These are phyloP conservation scores for Penicillium manginii DNA, from an alignment of 495 filamentous ascomycete species.

Conservation along the genomic window DNA sequence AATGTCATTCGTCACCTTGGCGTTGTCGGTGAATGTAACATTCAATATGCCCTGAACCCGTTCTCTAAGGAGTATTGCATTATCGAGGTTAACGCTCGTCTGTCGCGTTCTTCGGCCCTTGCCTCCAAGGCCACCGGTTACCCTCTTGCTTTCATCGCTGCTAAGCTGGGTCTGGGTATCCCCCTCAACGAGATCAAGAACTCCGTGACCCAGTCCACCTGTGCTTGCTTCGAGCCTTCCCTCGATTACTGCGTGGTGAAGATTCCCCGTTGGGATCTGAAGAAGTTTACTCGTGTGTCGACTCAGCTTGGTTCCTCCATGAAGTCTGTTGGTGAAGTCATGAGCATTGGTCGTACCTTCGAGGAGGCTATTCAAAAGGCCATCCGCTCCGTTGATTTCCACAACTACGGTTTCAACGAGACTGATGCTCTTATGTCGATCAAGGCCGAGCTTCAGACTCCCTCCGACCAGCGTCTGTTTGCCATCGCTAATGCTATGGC, in stretches of 20 bases:
- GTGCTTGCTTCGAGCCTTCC: constrained; percentile 98
- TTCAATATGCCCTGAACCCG: constrained; percentile 96
- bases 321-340: constrained; percentile 99
- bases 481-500: constrained; percentile 98
- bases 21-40: constrained; percentile 98
- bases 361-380: constrained; percentile 99
- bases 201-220: constrained; percentile 93
- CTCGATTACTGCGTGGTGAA: constrained; percentile 99
- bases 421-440: constrained; percentile 94
- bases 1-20: constrained; percentile 97
- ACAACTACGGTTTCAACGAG: constrained; percentile 94
- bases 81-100: constrained; percentile 97
- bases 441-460: constrained; percentile 92
- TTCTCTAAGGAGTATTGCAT: constrained; percentile 98
- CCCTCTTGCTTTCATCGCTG: constrained; percentile 93
- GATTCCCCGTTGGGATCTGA: constrained; percentile 97
- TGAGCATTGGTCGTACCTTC: constrained; percentile 96
- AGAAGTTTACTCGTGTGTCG: constrained; percentile 97
- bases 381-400: constrained; percentile 90
- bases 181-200: constrained; percentile 96
- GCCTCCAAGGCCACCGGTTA: constrained; percentile 98
- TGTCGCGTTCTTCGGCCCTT: constrained; percentile 93
- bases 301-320: constrained; percentile 95
- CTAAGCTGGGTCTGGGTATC: constrained; percentile 92
- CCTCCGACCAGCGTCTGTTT: constrained; percentile 95